Conservation (phyloP, 164 flowering plant species). For the Chimonanthus salicifolius region DNA sequence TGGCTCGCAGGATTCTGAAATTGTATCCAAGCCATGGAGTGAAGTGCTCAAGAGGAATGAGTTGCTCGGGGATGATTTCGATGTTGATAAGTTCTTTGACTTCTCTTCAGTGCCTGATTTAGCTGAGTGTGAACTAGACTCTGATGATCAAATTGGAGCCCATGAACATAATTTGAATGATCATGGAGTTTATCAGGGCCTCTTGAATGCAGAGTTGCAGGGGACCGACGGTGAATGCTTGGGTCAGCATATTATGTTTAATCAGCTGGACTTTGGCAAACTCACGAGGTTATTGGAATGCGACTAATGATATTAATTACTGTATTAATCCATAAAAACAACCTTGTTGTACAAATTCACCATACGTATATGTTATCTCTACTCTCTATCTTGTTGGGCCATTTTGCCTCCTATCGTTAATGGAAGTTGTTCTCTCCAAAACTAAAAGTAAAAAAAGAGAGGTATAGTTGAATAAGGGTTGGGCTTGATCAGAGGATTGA, state of each 20-base stretch:
- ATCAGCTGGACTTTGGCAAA: slow-evolving; percentile 3
- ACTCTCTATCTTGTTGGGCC: too few species aligned
- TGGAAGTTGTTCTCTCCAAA: too few species aligned
- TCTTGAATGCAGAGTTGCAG: not conserved
- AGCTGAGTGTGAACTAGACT: not conserved
- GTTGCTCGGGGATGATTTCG: not conserved
- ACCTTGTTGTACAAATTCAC: too few species aligned
- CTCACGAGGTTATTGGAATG: slow-evolving; percentile 1
- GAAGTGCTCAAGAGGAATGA: not conserved
- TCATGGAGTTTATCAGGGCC: not conserved
- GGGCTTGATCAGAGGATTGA: too few species aligned
- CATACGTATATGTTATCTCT: too few species aligned
- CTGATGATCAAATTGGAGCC: not conserved
- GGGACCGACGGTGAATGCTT: not conserved
- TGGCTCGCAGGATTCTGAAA: not conserved
- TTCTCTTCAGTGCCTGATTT: not conserved
- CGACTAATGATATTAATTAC: too few species aligned
- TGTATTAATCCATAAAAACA: too few species aligned
- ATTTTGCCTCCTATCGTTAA: too few species aligned
- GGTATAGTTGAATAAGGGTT: too few species aligned
- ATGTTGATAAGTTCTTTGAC: slow-evolving; percentile 6
- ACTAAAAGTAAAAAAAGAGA: too few species aligned
- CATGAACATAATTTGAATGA: not conserved
- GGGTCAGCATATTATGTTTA: not conserved
- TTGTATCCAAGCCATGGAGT: not conserved